Percentiles rank a stretch among this genome's conserved stretches.
Conservation (phyloP, 2,329 filamentous ascomycete species). For the Amylocarpus encephaloides region DNA sequence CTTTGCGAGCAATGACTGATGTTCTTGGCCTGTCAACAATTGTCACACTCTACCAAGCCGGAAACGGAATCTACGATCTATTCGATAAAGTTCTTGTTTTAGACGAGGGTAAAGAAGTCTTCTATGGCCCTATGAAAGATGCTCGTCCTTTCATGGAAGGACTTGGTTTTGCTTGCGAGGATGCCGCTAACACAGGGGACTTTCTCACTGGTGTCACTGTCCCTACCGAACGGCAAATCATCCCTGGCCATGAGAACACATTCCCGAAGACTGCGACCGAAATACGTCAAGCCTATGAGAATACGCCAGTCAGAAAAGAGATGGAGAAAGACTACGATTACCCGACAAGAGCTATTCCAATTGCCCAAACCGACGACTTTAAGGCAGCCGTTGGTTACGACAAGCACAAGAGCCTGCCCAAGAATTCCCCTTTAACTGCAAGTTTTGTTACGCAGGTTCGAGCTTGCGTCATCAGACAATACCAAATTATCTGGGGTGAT, state of each 20-base stretch:
- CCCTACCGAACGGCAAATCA: slow-evolving; percentile 58
- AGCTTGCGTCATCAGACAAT: slow-evolving; percentile 51
- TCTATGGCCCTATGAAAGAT: slow-evolving; percentile 51
- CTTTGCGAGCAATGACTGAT: slow-evolving; percentile 66
- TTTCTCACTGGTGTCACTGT: slow-evolving; percentile 58
- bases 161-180: slow-evolving; percentile 52
- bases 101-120: slow-evolving; percentile 63
- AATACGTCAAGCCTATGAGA: slow-evolving; percentile 57
- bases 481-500: slow-evolving; percentile 57
- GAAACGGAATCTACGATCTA: slow-evolving; percentile 61
- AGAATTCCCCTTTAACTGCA: slow-evolving; percentile 48
- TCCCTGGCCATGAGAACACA: slow-evolving; percentile 4
- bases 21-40: slow-evolving; percentile 64
- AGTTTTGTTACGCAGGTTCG: slow-evolving; percentile 48
- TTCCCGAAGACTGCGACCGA: slow-evolving; percentile 47
- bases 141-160: slow-evolving; percentile 60
- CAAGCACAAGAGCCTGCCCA: slow-evolving; percentile 40
- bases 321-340: slow-evolving; percentile 55
- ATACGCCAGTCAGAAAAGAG: slow-evolving; percentile 53
- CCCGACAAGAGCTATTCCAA: slow-evolving; percentile 41
- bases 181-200: slow-evolving; percentile 63
- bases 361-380: slow-evolving; percentile 41
- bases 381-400: slow-evolving; percentile 44
- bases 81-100: slow-evolving; percentile 80
- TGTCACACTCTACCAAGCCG: slow-evolving; percentile 63